phyloP scores from a whole-genome alignment of 495 filamentous ascomycete genomes.

The Podospora comata region DNA sequence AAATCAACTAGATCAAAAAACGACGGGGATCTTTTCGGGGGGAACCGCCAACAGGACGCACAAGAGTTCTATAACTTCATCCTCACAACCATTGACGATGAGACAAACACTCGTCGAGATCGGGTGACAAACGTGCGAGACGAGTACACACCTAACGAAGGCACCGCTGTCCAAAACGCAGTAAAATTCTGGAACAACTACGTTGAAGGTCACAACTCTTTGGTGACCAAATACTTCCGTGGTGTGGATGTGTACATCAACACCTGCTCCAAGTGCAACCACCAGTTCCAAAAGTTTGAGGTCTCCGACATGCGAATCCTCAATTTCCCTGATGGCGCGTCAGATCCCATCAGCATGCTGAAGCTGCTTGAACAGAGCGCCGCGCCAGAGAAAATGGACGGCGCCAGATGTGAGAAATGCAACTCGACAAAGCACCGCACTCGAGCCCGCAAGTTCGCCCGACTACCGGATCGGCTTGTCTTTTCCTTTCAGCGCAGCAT shows the following conservation, averaged over 20 bases:
- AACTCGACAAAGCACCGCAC: conserved; percentile 21
- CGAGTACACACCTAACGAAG: conserved; percentile 22
- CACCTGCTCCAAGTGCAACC: conserved; percentile 24
- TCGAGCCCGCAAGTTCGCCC: conserved; percentile 33
- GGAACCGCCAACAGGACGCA: conserved; percentile 41
- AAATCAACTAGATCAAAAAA: conserved; percentile 18
- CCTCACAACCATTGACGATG: conserved; percentile 38
- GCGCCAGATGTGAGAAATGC: conserved; percentile 31
- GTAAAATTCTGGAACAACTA: conserved; percentile 33
- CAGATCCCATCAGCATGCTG: not conserved
- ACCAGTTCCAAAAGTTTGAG: not conserved
- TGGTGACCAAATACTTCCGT: conserved; percentile 41
- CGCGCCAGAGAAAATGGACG: not conserved
- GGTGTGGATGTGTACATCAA: conserved; percentile 31
- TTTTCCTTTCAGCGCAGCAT: conserved; percentile 28
- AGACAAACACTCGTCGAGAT: conserved; percentile 39
- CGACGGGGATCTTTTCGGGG: conserved; percentile 34
- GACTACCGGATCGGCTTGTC: conserved; percentile 36
- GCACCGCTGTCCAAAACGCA: conserved; percentile 27
- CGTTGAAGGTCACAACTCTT: conserved; percentile 22
- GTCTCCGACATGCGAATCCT: not conserved
- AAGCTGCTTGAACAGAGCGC: not conserved
- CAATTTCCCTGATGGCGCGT: not conserved
- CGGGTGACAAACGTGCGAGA: conserved; percentile 18
- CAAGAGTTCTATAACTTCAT: conserved; percentile 44